Evolutionary conservation across 192 early-diverging fungal genomes (phyloP).

Genomic region (Gigaspora rosea): DNA sequence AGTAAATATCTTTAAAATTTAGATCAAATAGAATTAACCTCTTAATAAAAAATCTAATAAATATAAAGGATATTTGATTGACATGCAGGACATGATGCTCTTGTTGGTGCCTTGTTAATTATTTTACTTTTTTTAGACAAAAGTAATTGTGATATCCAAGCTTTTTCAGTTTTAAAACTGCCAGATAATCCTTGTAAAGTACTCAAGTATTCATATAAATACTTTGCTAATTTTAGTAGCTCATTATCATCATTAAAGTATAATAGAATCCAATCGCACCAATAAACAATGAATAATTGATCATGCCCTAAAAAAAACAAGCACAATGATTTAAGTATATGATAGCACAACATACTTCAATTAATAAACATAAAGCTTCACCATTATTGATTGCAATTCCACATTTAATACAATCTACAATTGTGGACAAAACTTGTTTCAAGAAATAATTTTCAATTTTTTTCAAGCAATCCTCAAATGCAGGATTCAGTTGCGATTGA

Average conservation of each 20-base stretch:
- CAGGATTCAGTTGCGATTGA: neutral
- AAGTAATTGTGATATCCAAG: neutral
- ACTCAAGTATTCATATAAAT: neutral
- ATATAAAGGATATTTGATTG: conserved; percentile 18
- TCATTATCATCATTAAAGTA: neutral
- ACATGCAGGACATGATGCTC: conserved; percentile 5
- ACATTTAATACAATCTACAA: neutral
- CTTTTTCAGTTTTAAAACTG: neutral
- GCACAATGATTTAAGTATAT: neutral
- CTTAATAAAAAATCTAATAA: neutral
- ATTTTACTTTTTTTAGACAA: neutral
- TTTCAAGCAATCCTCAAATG: neutral
- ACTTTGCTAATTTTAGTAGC: conserved; percentile 3
- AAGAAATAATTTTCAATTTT: conserved; percentile 10
- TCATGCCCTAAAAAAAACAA: neutral
- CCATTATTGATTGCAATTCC: neutral
- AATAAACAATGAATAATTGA: neutral
- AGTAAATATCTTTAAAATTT: neutral
- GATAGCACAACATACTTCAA: neutral
- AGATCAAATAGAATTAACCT: neutral
- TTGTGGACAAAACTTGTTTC: neutral
- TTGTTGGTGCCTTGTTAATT: neutral
- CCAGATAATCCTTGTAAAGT: neutral
- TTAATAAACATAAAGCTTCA: neutral
- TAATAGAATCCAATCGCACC: conserved; percentile 2